Evolutionary conservation across 2,329 filamentous ascomycete genomes (phyloP).

Genomic region (Tolypocladium endophyticum): DNA sequence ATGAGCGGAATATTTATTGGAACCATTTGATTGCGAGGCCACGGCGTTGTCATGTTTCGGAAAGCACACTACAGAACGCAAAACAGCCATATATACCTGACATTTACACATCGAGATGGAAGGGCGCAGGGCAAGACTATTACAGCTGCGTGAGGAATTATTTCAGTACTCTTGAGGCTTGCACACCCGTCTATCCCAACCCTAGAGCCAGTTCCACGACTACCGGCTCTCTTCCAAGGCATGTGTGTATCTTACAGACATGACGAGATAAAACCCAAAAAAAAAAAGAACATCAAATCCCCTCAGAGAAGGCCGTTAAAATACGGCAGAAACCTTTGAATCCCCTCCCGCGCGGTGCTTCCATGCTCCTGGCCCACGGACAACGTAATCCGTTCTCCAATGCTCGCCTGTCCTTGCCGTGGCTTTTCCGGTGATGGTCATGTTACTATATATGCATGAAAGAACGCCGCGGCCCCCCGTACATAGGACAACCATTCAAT

Average conservation of each 20-base stretch:
- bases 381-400: neutral
- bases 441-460: neutral
- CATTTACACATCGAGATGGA: neutral
- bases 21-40: neutral
- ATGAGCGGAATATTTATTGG: neutral
- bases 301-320: neutral
- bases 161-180: neutral
- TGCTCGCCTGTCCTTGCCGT: neutral
- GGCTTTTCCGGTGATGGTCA: neutral
- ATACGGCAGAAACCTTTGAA: neutral
- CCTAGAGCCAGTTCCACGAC: neutral
- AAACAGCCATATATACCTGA: neutral
- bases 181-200: neutral
- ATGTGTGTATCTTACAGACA: neutral
- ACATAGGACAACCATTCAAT: neutral
- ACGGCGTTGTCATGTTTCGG: neutral
- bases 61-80: neutral
- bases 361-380: neutral
- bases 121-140: neutral
- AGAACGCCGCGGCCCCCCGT: neutral
- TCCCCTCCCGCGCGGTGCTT: neutral
- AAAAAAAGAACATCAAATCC: neutral
- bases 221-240: neutral
- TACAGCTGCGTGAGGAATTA: neutral
- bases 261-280: neutral